Conservation (phyloP, 768 basidiomycete genomes). For the Boletus bicolor region DNA sequence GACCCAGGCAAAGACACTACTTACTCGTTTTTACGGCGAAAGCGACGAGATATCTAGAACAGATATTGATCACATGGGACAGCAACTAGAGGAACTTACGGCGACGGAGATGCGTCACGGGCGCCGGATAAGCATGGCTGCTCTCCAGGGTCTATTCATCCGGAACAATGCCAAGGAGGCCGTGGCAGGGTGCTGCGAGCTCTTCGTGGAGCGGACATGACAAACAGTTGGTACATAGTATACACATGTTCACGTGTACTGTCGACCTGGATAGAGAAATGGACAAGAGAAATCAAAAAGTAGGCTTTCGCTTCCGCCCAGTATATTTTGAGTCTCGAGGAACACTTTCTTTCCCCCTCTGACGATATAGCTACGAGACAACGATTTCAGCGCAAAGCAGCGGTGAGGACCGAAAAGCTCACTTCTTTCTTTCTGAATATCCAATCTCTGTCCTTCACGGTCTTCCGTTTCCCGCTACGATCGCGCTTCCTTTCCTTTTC, state of each 20-base stretch:
- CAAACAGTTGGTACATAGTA: constrained; percentile 9
- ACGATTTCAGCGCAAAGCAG: constrained; percentile 1
- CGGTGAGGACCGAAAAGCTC: constrained; percentile 16
- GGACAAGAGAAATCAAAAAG: constrained; percentile 50
- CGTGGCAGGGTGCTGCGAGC: constrained; percentile 45
- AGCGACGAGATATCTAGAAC: constrained; percentile 34
- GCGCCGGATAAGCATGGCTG: constrained; percentile 86
- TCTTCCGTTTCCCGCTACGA: constrained; percentile 67
- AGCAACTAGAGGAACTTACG: constrained; percentile 52
- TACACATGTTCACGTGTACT: constrained; percentile 1
- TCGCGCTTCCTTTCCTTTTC: constrained; percentile 58
- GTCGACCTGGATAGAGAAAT: neutral
- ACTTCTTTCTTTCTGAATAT: constrained; percentile 97
- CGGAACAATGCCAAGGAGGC: constrained; percentile 60
- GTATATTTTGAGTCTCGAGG: constrained; percentile 87
- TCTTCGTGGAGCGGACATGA: constrained; percentile 35
- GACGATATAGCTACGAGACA: constrained; percentile 64
- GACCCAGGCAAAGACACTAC: constrained; percentile 72
- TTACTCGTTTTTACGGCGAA: constrained; percentile 78
- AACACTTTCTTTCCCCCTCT: constrained; percentile 81
- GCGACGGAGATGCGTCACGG: constrained; percentile 49
- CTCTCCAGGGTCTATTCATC: constrained; percentile 94
- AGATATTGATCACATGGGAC: constrained; percentile 45
- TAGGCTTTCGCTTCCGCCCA: constrained; percentile 78
- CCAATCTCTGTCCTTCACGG: constrained; percentile 81